phyloP scores from a whole-genome alignment of 202 grass and related monocot genomes.

The Saccharum hybrid region DNA sequence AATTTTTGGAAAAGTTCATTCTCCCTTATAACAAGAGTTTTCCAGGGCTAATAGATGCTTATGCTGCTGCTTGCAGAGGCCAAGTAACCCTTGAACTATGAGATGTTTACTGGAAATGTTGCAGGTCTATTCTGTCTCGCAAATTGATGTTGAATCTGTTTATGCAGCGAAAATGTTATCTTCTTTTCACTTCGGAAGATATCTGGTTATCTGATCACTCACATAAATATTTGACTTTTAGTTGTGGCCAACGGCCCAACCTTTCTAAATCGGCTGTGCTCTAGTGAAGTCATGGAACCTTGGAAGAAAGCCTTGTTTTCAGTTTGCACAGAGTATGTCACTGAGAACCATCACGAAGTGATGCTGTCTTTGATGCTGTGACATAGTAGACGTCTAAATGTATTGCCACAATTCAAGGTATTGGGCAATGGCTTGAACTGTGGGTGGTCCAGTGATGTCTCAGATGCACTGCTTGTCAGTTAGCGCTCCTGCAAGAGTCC shows the following conservation, averaged over 20 bases:
- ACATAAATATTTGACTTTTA: neutral
- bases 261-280: no score
- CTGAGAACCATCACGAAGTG: no score
- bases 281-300: no score
- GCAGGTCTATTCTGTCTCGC: neutral
- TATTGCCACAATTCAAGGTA: no score
- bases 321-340: no score
- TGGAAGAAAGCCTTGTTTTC: no score
- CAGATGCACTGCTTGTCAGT: no score
- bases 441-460: no score
- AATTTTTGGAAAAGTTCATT: conserved; percentile 28
- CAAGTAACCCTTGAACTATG: neutral
- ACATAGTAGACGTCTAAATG: no score
- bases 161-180: neutral
- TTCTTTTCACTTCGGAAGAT: neutral
- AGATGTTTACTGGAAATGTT: conserved; percentile 7
- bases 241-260: neutral
- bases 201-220: conserved; percentile 9
- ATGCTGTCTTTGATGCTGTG: no score
- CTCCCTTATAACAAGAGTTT: neutral
- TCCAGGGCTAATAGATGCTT: conserved; percentile 21
- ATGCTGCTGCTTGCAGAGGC: conserved; percentile 7
- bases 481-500: neutral
- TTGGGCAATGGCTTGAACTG: no score
- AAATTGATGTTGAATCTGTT: conserved; percentile 1